Conservation (phyloP, 2,329 filamentous ascomycete genomes). For the Acrodontium crateriforme region DNA sequence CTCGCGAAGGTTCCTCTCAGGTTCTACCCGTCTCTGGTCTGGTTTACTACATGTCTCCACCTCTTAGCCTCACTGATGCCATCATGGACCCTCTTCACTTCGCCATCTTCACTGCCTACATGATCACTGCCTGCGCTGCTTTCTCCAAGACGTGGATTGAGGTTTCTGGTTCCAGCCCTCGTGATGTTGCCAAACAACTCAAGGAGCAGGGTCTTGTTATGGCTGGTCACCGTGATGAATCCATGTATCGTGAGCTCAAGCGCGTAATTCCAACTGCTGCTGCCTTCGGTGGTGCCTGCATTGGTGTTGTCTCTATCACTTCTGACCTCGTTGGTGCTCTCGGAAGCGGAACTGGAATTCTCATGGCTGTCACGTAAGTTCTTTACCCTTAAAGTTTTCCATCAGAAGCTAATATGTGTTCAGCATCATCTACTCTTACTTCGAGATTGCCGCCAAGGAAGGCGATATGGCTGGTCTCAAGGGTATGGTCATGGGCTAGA, state of each 20-base stretch:
- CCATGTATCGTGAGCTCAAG: conserved; percentile 99
- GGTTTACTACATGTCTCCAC: conserved; percentile 99
- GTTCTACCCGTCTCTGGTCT: conserved; percentile 86
- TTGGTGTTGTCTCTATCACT: conserved; percentile 89
- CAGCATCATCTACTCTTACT: conserved; percentile 98
- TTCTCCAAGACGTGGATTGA: conserved; percentile 99
- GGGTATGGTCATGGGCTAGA: conserved; percentile 46
- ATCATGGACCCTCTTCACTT: conserved; percentile 96
- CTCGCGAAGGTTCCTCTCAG: conserved; percentile 89
- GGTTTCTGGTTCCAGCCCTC: conserved; percentile 91
- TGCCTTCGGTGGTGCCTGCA: conserved; percentile 96
- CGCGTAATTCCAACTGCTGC: conserved; percentile 96
- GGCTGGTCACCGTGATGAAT: conserved; percentile 98
- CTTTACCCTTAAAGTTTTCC: neutral
- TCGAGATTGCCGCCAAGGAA: conserved; percentile 98
- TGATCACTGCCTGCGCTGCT: conserved; percentile 92
- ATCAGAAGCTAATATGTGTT: conserved; percentile 16
- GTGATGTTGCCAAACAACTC: conserved; percentile 97
- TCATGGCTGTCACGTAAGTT: conserved; percentile 94
- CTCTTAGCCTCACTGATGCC: conserved; percentile 92
- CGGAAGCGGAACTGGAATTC: conserved; percentile 91
- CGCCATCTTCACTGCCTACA: conserved; percentile 87
- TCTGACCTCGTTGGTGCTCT: conserved; percentile 93
- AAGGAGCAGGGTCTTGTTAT: conserved; percentile 99
- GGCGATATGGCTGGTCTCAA: conserved; percentile 75